These are phyloP conservation scores for Calvatia gigantea DNA, from an alignment of 768 basidiomycete genomes.

Conservation along the genomic window DNA sequence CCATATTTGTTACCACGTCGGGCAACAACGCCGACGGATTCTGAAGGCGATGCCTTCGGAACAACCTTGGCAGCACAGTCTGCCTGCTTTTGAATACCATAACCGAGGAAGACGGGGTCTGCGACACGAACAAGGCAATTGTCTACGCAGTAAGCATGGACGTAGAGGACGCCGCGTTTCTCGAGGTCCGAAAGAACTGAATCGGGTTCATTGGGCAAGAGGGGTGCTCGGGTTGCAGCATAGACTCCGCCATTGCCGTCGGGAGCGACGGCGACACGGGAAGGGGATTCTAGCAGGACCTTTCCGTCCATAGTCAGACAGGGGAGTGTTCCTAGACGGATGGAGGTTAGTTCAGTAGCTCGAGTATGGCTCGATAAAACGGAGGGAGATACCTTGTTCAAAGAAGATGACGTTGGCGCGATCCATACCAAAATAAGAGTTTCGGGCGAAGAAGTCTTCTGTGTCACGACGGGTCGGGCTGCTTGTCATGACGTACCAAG, in stretches of 20 bases:
- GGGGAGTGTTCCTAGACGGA: conserved; percentile 83
- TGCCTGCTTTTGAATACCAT: conserved; percentile 82
- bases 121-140: conserved; percentile 98
- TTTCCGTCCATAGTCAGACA: conserved; percentile 94
- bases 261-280: conserved; percentile 88
- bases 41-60: conserved; percentile 79
- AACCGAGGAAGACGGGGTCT: conserved; percentile 96
- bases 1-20: conserved; percentile 77
- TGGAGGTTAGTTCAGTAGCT: background rate
- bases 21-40: conserved; percentile 95
- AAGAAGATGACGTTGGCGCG: conserved; percentile 86
- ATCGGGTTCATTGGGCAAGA: conserved; percentile 53
- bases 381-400: conserved; percentile 73
- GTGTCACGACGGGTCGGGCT: conserved; percentile 91
- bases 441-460: conserved; percentile 74
- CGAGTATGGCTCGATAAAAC: background rate
- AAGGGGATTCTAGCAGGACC: conserved; percentile 78
- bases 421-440: conserved; percentile 80
- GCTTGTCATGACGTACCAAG: conserved; percentile 99
- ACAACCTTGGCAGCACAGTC: conserved; percentile 97
- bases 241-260: conserved; percentile 98
- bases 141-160: conserved; percentile 97
- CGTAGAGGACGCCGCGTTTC: conserved; percentile 73
- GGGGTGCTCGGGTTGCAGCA: conserved; percentile 81
- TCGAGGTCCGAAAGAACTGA: conserved; percentile 85